phyloP scores from a whole-genome alignment of 495 filamentous ascomycete genomes.

The Neurospora sublineolata region DNA sequence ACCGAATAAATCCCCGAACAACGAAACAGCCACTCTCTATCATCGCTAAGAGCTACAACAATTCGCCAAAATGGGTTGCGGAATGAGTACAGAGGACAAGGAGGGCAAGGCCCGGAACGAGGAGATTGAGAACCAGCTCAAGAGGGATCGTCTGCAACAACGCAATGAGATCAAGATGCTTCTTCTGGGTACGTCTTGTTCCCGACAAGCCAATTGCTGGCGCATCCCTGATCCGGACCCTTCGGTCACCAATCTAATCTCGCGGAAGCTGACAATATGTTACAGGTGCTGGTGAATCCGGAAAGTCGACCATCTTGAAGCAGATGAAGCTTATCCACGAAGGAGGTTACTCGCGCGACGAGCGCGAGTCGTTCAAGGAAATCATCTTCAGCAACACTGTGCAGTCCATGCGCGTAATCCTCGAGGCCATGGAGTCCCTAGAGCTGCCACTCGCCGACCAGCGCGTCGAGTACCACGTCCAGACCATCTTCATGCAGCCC shows the following conservation, averaged over 20 bases:
- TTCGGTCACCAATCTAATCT: background rate
- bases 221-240: background rate
- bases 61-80: conserved; percentile 86
- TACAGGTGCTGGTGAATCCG: conserved; percentile 95
- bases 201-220: background rate
- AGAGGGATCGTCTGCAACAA: conserved; percentile 89
- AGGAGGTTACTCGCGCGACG: conserved; percentile 67
- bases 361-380: conserved; percentile 80
- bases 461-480: conserved; percentile 83
- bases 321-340: conserved; percentile 95
- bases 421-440: conserved; percentile 91
- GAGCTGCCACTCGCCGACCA: conserved; percentile 81
- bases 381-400: conserved; percentile 98
- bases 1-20: background rate
- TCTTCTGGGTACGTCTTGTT: conserved; percentile 64
- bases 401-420: conserved; percentile 90
- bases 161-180: conserved; percentile 99
- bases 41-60: conserved; percentile 8
- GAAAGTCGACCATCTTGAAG: conserved; percentile 98
- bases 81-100: conserved; percentile 99
- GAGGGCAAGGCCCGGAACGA: conserved; percentile 99
- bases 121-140: conserved; percentile 97
- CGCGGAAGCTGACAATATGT: conserved; percentile 7
- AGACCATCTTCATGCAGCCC: conserved; percentile 93
- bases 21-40: conserved; percentile 9